These are phyloP conservation scores for Pseudonitzschia pungens DNA, from an alignment of 108 stramenopile species.

Conservation along the genomic window DNA sequence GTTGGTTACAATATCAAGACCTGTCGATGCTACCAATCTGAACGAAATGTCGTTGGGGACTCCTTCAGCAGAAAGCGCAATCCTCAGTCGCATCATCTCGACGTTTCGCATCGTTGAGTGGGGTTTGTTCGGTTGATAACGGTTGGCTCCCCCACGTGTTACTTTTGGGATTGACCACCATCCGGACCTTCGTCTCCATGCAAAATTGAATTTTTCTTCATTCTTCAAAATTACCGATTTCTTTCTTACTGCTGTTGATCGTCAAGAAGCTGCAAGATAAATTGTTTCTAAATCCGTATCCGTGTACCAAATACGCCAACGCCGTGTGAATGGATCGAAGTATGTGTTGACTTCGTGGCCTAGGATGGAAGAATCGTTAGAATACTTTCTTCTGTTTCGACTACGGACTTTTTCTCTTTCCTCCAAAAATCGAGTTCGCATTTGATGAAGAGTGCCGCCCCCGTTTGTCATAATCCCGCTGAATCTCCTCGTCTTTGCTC, in stretches of 20 bases:
- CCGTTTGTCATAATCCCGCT: neutral
- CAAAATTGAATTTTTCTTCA: too few relatives aligned
- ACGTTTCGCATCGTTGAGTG: conserved; percentile 56
- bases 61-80: conserved; percentile 8
- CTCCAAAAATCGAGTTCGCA: conserved; percentile 11
- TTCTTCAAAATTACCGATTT: too few relatives aligned
- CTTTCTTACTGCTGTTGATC: neutral
- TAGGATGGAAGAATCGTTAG: conserved; percentile 32
- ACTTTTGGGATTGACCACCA: too few relatives aligned
- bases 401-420: conserved; percentile 20
- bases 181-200: too few relatives aligned
- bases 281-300: conserved; percentile 55
- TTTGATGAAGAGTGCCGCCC: conserved; percentile 22
- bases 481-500: neutral
- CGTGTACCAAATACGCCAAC: conserved; percentile 81
- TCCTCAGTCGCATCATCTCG: conserved; percentile 30
- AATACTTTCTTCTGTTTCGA: neutral
- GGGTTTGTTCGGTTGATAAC: conserved; percentile 41
- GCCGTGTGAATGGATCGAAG: conserved; percentile 68
- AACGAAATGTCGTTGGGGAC: neutral
- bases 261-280: conserved; percentile 36
- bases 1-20: conserved; percentile 62
- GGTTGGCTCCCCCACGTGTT: too few relatives aligned
- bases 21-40: conserved; percentile 23
- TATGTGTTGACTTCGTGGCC: conserved; percentile 69